Percentiles rank a stretch among this genome's conserved stretches.
These are phyloP conservation scores for Salix exigua DNA, from an alignment of 345 rosid genomes.

Conservation along the genomic window DNA sequence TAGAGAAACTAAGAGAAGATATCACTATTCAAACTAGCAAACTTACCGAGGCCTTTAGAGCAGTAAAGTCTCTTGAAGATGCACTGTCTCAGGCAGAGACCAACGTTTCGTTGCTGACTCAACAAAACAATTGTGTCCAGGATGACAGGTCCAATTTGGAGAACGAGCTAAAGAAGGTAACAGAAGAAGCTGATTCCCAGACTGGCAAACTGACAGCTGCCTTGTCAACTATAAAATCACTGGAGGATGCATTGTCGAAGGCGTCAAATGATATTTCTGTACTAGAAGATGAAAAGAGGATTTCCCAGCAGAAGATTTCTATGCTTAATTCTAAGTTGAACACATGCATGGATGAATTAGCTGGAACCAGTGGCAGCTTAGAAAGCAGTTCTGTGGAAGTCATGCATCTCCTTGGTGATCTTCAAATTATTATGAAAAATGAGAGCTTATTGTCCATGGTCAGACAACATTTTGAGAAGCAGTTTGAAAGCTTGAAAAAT, in stretches of 20 bases:
- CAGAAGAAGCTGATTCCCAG: constrained; percentile 52
- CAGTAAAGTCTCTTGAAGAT: constrained; percentile 58
- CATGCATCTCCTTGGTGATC: constrained; percentile 41
- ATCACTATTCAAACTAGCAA: constrained; percentile 42
- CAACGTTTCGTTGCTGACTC: constrained; percentile 44
- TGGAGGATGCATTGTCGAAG: constrained; percentile 56
- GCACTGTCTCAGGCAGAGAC: constrained; percentile 53
- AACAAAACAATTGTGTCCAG: constrained; percentile 38
- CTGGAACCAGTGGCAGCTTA: constrained; percentile 57
- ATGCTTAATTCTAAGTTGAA: constrained; percentile 58
- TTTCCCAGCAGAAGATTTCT: constrained; percentile 56
- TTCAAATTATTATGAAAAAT: constrained; percentile 55
- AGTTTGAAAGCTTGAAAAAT: constrained; percentile 52
- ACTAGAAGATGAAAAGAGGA: constrained; percentile 56
- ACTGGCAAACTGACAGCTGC: constrained; percentile 49
- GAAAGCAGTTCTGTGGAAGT: constrained; percentile 56
- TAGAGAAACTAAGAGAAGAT: constrained; percentile 53
- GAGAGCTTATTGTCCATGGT: constrained; percentile 42
- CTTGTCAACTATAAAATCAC: constrained; percentile 44
- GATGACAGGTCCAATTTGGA: constrained; percentile 42
- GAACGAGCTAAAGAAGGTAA: constrained; percentile 53
- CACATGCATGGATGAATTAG: constrained; percentile 74
- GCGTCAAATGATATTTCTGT: constrained; percentile 46
- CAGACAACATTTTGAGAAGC: constrained; percentile 49
- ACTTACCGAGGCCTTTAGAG: constrained; percentile 54